Base-by-base conservation (phyloP, 2,329 filamentous ascomycete species). In the Hypoxylon sp. region DNA sequence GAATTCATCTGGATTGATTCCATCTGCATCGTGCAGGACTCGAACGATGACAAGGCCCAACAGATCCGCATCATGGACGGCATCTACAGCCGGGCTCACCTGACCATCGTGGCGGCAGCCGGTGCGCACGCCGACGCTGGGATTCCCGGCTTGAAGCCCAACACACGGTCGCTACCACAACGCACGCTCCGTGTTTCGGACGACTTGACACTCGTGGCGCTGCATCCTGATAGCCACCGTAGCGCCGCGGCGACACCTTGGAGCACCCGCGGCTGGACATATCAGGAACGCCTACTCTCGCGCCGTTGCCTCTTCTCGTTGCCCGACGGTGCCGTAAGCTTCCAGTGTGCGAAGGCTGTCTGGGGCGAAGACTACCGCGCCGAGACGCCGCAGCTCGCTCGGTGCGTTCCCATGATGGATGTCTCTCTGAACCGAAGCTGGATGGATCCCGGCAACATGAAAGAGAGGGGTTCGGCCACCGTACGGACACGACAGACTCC, bases 1-100 rank as follows among this genome's bases (percentile, higher is more conserved):
- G 55, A 49, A 1, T 72, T 70, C 41, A 50, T 73, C 13, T 73
- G 72, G 72, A 66, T 73, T 7, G 71, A 73, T 44, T 64, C 68
- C 17, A 46, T 73, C 3, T 72, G 70, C 46, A 73, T 74, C 2
- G 44, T 73, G 1, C 72, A 74, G 50, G 70, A 72, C 55, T 59
- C 55, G 17, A 6, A 32, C 6, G 43, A 46, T 2, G 71, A 72
- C 17, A 70, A 69, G 65, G 20, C 28, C n/a, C 26, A 37, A 8
- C 65, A 73, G 53, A 56, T 66, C 8, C 26, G 44, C 4, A 28
- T 26, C 10, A 72, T 73, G 69, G 67, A 52, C 15, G 46, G 43
- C 26, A 62, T 72, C 34, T 72, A 65, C 56, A 57, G 15, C 51
- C 52, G 64, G n/a, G 69, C 69, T 2, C 48, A 61, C n/a, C 39